Percentiles rank a stretch among this genome's conserved stretches.
Evolutionary conservation across 257 asterid genomes (phyloP).

Genomic region (Prunella vulgaris): DNA sequence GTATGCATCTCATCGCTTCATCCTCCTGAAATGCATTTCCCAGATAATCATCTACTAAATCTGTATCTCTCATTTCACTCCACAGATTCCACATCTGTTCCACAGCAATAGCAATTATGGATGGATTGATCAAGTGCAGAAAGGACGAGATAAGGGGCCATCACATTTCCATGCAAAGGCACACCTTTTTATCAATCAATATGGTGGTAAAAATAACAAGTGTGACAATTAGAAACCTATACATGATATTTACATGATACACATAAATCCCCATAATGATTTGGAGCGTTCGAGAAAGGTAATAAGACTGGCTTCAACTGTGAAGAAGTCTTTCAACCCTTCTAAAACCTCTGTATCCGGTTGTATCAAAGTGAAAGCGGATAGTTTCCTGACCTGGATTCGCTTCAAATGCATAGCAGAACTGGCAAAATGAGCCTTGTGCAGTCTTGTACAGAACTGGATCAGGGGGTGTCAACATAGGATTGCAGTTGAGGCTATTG

Average conservation of each 20-base stretch:
- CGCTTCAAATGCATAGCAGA: not conserved
- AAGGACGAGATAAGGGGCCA: not conserved
- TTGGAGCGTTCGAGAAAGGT: slow-evolving; percentile 24
- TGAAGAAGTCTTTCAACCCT: slow-evolving; percentile 11
- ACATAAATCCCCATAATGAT: not conserved
- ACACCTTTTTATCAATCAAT: too few species aligned
- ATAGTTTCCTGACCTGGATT: too few species aligned
- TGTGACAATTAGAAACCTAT: too few species aligned
- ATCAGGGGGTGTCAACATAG: slow-evolving; percentile 6
- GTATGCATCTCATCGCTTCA: slow-evolving; percentile 23
- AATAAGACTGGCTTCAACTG: slow-evolving; percentile 20
- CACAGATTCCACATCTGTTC: slow-evolving; percentile 13
- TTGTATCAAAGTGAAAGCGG: too few species aligned
- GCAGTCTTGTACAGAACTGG: slow-evolving; percentile 22
- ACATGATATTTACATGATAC: too few species aligned
- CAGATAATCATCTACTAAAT: slow-evolving; percentile 14
- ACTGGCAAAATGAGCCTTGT: slow-evolving; percentile 14
- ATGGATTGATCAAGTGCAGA: not conserved
- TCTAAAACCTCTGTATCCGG: slow-evolving; percentile 18
- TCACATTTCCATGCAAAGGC: too few species aligned
- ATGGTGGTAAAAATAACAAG: too few species aligned
- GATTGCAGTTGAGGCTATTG: slow-evolving; percentile 30
- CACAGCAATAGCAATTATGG: not conserved
- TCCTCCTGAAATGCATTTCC: not conserved
- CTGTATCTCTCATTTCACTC: slow-evolving; percentile 18